Percentiles rank a stretch among this genome's conserved stretches.
phyloP scores from a whole-genome alignment of 139 green algal genomes.

The Chlorella vulgaris region DNA sequence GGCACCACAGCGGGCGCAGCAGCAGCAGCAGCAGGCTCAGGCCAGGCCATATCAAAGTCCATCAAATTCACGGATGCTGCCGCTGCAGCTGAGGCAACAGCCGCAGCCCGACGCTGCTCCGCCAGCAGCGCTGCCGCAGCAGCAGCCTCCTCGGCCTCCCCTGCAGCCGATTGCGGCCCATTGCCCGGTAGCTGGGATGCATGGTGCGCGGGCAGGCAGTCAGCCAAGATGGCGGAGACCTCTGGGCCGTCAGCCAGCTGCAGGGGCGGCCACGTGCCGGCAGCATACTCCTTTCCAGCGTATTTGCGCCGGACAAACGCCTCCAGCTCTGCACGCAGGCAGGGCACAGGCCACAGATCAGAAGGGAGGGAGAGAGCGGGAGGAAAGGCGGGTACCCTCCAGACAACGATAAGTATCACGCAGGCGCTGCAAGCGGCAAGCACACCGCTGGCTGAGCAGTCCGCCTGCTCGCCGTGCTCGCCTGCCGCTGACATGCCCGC shows the following conservation, averaged over 20 bases:
- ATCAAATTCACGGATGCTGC: slow-evolving; percentile 28
- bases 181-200: not conserved
- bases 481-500: not conserved
- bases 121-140: not conserved
- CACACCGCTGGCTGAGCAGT: too few relatives aligned
- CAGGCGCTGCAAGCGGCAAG: too few relatives aligned
- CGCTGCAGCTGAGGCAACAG: not conserved
- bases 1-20: not conserved
- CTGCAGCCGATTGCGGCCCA: not conserved
- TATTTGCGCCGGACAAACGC: slow-evolving; percentile 59
- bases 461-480: too few relatives aligned
- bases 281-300: slow-evolving; percentile 10
- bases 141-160: not conserved
- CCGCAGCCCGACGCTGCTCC: not conserved
- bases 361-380: not conserved
- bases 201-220: slow-evolving; percentile 1
- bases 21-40: not conserved
- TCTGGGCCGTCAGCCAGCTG: not conserved
- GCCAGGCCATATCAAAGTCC: slow-evolving; percentile 18
- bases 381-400: not conserved
- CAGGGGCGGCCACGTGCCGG: slow-evolving; percentile 26
- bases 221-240: slow-evolving; percentile 5
- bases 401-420: too few relatives aligned
- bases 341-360: not conserved
- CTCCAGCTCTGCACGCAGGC: slow-evolving; percentile 43